Evolutionary conservation across 1,139 yeast species (phyloP), one percentile per base, ranked within the genome.

Genomic region (Blastobotrys persicus): DNA sequence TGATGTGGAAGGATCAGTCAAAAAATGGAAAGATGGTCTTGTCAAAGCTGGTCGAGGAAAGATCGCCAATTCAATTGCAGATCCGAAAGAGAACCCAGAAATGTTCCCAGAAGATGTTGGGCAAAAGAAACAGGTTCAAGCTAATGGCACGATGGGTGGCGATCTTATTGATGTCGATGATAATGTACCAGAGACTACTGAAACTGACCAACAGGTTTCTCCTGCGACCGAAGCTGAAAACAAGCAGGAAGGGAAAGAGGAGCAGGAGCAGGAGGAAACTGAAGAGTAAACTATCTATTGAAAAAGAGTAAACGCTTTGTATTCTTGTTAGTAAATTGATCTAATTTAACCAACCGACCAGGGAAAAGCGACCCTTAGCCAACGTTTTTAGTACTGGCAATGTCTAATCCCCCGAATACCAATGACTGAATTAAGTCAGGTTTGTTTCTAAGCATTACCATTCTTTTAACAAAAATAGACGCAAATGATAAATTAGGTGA

Each of bases 1-100:
- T 35, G 77, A 78, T 49, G 66, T 70, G 19, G 68, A 72, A 31
- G 72, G 72, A 31, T 70, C 80, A 31, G 77, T 87, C 44, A 70
- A 71, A 28, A 67, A 71, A 50, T 91, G 98, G 97, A 87, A 85
- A 68, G 67, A 72, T 11, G 68, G 74, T 41, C 75, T 91, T 55
- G 63, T 53, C 2, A 62, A 69, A 20, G 67, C 72, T 28, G 85
- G 84, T 40, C 83, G 85, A 59, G 65, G 68, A 1, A 73, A 74
- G 51, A 73, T 88, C 49, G 82, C 91, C 50, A 81, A 78, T 17
- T 50, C 62, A 34, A 63, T 69, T 42, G 53, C 61, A 31, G 57
- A 61, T 7, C 67, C 67, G 2, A 52, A 50, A 14, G 56, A 55
- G 13, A 65, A 62, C 39, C 59, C 64, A 12, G 64, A 59, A 13